Percentiles rank a stretch among this genome's conserved stretches.
phyloP scores from a whole-genome alignment of 768 basidiomycete species.

The Podaxis mareebaensis region DNA sequence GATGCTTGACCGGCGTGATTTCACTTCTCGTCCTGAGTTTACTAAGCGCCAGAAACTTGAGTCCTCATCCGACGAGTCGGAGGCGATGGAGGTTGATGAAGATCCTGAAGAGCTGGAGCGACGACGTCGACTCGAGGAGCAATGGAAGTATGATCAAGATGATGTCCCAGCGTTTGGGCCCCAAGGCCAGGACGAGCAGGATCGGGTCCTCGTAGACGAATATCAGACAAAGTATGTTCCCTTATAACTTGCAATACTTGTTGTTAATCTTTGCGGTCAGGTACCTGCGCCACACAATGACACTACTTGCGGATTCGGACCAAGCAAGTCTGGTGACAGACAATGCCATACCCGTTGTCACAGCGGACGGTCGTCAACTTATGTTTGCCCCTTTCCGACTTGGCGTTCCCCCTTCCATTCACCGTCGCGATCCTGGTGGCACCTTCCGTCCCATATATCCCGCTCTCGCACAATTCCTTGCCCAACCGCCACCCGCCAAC shows the following conservation, averaged over 20 bases:
- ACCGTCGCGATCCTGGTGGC: constrained; percentile 35
- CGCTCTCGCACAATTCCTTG: constrained; percentile 16
- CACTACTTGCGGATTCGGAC: constrained; percentile 57
- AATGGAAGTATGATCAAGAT: constrained; percentile 72
- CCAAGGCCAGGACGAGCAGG: constrained; percentile 66
- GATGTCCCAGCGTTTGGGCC: constrained; percentile 57
- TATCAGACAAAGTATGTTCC: constrained; percentile 51
- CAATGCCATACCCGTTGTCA: constrained; percentile 42
- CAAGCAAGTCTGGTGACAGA: constrained; percentile 52
- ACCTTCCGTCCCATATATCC: constrained; percentile 29
- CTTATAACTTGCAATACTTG: neutral
- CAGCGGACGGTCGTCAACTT: constrained; percentile 51
- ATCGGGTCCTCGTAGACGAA: constrained; percentile 71
- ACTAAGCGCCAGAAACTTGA: constrained; percentile 22
- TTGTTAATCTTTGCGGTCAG: constrained; percentile 30
- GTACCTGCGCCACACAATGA: constrained; percentile 56
- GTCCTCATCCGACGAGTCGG: constrained; percentile 25
- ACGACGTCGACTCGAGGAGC: constrained; percentile 43
- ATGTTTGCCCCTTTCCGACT: constrained; percentile 51
- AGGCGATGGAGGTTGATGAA: constrained; percentile 35
- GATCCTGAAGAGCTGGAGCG: constrained; percentile 40
- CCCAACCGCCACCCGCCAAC: constrained; percentile 17
- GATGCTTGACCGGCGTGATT: constrained; percentile 68
- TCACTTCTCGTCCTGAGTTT: constrained; percentile 25
- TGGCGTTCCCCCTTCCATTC: constrained; percentile 35